These are phyloP conservation scores for Venturia carpophila DNA, from an alignment of 2,329 filamentous ascomycete species.

Conservation along the genomic window DNA sequence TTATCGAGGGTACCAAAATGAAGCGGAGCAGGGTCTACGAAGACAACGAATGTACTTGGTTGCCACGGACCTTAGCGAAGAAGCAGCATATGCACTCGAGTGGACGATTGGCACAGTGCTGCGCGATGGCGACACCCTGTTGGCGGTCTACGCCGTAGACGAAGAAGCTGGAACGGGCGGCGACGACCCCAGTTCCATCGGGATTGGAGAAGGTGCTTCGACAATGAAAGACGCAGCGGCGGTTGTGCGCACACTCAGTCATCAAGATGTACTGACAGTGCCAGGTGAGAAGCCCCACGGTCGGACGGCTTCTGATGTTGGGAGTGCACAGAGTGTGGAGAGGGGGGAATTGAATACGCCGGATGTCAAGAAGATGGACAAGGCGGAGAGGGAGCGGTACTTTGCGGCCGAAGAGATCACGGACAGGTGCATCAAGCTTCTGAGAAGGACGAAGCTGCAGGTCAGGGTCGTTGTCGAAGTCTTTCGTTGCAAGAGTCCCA, in stretches of 20 bases:
- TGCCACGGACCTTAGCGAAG: constrained; percentile 90
- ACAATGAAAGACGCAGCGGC: constrained; percentile 68
- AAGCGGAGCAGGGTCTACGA: constrained; percentile 70
- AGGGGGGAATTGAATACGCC: not conserved
- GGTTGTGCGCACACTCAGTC: constrained; percentile 57
- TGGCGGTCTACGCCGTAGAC: constrained; percentile 88
- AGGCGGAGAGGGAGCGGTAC: constrained; percentile 67
- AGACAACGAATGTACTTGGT: constrained; percentile 85
- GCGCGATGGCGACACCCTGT: constrained; percentile 85
- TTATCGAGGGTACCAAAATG: constrained; percentile 64
- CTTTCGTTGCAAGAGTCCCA: constrained; percentile 95
- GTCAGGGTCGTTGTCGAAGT: constrained; percentile 92
- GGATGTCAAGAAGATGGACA: constrained; percentile 36
- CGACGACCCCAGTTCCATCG: constrained; percentile 40
- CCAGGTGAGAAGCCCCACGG: constrained; percentile 24
- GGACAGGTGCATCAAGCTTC: constrained; percentile 70
- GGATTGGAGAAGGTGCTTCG: constrained; percentile 63
- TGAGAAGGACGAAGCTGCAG: constrained; percentile 86
- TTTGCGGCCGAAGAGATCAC: constrained; percentile 78
- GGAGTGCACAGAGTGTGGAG: constrained; percentile 16
- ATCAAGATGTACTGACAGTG: constrained; percentile 27
- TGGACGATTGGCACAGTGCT: constrained; percentile 97
- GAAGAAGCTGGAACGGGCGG: constrained; percentile 58
- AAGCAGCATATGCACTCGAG: constrained; percentile 89
- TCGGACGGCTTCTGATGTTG: constrained; percentile 24